Conservation (phyloP, 371 early-diverging fungal genomes). For the Antonospora locustae region DNA sequence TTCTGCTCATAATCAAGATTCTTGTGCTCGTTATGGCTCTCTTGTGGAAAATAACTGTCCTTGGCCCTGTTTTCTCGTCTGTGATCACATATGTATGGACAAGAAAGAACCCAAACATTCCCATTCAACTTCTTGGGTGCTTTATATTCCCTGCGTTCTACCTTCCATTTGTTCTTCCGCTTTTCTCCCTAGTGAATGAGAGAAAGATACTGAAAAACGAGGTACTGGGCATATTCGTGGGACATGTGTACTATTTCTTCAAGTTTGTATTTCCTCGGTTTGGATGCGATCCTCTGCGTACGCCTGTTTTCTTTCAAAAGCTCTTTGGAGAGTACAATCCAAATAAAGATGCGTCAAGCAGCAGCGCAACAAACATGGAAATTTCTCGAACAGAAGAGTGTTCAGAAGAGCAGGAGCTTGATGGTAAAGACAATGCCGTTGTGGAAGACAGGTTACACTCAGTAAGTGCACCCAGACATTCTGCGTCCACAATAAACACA, state of each 20-base stretch:
- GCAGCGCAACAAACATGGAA: neutral
- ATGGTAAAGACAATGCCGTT: neutral
- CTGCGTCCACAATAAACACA: too few relatives aligned
- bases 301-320: constrained; percentile 47
- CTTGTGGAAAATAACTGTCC: constrained; percentile 25
- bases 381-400: neutral
- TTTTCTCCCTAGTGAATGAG: constrained; percentile 42
- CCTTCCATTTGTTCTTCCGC: constrained; percentile 52
- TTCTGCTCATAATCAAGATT: constrained; percentile 34
- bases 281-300: constrained; percentile 44
- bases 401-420: neutral
- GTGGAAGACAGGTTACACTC: neutral
- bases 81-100: constrained; percentile 56
- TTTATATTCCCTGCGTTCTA: constrained; percentile 54
- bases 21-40: constrained; percentile 27
- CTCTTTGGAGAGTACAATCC: constrained; percentile 37
- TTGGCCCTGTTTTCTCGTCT: constrained; percentile 48
- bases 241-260: constrained; percentile 53
- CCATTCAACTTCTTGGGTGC: constrained; percentile 53
- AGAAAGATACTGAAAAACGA: constrained; percentile 46
- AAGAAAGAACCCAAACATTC: constrained; percentile 49
- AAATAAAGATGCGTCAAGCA: constrained; percentile 16
- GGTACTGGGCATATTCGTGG: constrained; percentile 53
- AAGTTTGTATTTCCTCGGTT: constrained; percentile 45
- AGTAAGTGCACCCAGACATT: neutral